Evolutionary conservation across 768 basidiomycete genomes (phyloP).

Genomic region (Tremella yokohamensis): DNA sequence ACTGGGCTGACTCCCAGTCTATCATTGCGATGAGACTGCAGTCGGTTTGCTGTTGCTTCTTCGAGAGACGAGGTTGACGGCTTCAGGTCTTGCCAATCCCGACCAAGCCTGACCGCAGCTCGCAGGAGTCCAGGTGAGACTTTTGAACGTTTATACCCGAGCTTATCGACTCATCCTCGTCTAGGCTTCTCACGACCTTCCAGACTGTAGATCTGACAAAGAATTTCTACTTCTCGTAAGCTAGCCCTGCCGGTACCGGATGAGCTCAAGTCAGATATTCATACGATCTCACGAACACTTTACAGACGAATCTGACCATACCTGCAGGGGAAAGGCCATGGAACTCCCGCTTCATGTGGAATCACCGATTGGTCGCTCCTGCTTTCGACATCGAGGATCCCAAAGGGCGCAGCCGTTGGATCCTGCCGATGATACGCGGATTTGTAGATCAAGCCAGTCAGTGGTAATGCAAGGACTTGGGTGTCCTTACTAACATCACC

Average conservation of each 20-base stretch:
- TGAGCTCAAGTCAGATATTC: slow-evolving; percentile 59
- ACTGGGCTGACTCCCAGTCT: slow-evolving; percentile 54
- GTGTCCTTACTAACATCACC: not conserved
- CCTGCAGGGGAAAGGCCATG: slow-evolving; percentile 54
- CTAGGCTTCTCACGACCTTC: slow-evolving; percentile 75
- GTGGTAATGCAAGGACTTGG: slow-evolving; percentile 47
- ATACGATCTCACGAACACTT: slow-evolving; percentile 92
- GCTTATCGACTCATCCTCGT: slow-evolving; percentile 2
- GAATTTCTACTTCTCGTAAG: slow-evolving; percentile 95
- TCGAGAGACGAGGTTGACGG: not conserved
- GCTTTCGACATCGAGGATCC: slow-evolving; percentile 58
- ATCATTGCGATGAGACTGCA: slow-evolving; percentile 89
- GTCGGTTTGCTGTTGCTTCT: slow-evolving; percentile 54
- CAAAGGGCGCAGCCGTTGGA: slow-evolving; percentile 63
- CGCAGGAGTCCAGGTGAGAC: slow-evolving; percentile 71
- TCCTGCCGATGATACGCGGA: slow-evolving; percentile 86
- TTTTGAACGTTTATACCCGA: not conserved
- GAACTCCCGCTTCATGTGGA: slow-evolving; percentile 92
- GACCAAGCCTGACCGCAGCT: slow-evolving; percentile 78
- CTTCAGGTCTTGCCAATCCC: slow-evolving; percentile 60
- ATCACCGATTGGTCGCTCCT: slow-evolving; percentile 74
- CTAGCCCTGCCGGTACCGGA: not conserved
- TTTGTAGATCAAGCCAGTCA: slow-evolving; percentile 97
- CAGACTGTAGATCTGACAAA: slow-evolving; percentile 98
- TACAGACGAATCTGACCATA: slow-evolving; percentile 79